Evolutionary conservation across 2,329 filamentous ascomycete genomes (phyloP).

Genomic region (Venturia oleaginea): DNA sequence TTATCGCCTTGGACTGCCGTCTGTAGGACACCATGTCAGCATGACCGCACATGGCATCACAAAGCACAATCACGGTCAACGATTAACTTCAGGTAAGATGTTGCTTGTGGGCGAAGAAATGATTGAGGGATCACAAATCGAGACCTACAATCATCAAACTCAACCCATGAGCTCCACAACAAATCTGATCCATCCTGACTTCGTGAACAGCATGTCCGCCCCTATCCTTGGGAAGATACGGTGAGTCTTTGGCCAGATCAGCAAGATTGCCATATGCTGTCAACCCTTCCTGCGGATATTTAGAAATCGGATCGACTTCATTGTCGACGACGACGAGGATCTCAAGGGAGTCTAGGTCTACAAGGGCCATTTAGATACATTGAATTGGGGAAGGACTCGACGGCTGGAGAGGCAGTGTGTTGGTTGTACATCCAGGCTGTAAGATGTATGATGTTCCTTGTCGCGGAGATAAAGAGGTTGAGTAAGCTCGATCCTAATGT

Average conservation of each 20-base stretch:
- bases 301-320: slow-evolving; percentile 45
- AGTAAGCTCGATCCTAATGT: background rate
- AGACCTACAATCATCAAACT: slow-evolving; percentile 41
- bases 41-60: background rate
- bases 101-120: background rate
- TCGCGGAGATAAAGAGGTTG: background rate
- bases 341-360: slow-evolving; percentile 36
- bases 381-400: background rate
- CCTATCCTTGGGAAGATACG: slow-evolving; percentile 22
- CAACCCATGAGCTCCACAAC: slow-evolving; percentile 46
- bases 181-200: slow-evolving; percentile 41
- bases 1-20: slow-evolving; percentile 38
- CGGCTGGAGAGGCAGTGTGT: background rate
- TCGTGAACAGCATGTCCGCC: slow-evolving; percentile 37
- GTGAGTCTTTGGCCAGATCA: slow-evolving; percentile 31
- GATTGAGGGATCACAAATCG: background rate
- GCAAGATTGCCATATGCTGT: slow-evolving; percentile 35
- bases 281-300: slow-evolving; percentile 35
- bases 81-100: background rate
- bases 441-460: background rate
- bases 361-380: background rate
- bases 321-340: slow-evolving; percentile 45
- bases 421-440: background rate
- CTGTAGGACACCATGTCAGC: slow-evolving; percentile 20
- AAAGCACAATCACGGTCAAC: background rate